Conservation (phyloP, 208 protist species). For the Trypanosomatidae sp. region DNA sequence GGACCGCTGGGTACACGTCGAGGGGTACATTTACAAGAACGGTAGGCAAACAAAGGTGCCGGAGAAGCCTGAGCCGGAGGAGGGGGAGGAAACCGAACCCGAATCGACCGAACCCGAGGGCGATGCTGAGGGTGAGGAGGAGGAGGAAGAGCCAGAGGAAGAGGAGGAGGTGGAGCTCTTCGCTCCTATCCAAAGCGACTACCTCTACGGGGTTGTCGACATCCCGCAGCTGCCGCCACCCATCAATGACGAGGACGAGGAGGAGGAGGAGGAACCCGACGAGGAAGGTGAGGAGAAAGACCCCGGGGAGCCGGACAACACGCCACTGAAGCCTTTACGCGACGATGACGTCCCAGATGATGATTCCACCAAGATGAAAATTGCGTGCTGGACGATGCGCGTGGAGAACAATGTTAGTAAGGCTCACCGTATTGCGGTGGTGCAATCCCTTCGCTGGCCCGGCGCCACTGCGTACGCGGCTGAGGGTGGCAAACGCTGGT, state of each 20-base stretch:
- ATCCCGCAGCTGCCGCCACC: conserved; percentile 82
- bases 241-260: conserved; percentile 80
- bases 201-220: conserved; percentile 83
- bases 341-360: conserved; percentile 87
- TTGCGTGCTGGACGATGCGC: conserved; percentile 78
- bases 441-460: conserved; percentile 89
- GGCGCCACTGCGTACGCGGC: conserved; percentile 81
- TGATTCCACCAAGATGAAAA: conserved; percentile 84
- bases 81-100: conserved; percentile 65
- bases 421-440: conserved; percentile 80
- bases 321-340: conserved; percentile 67
- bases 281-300: conserved; percentile 47
- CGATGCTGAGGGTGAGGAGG: conserved; percentile 53
- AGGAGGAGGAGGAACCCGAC: conserved; percentile 53
- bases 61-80: conserved; percentile 76
- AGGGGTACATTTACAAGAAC: conserved; percentile 80
- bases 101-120: conserved; percentile 62
- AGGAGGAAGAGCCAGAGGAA: conserved; percentile 62
- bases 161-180: conserved; percentile 91
- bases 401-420: conserved; percentile 82
- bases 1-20: conserved; percentile 91
- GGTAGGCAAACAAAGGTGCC: conserved; percentile 92
- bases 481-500: conserved; percentile 78
- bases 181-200: conserved; percentile 68
- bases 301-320: conserved; percentile 64